Percentiles rank a stretch among this genome's conserved stretches.
Evolutionary conservation across 2,329 filamentous ascomycete species (phyloP).

Genomic region (Teratosphaeria destructans): DNA sequence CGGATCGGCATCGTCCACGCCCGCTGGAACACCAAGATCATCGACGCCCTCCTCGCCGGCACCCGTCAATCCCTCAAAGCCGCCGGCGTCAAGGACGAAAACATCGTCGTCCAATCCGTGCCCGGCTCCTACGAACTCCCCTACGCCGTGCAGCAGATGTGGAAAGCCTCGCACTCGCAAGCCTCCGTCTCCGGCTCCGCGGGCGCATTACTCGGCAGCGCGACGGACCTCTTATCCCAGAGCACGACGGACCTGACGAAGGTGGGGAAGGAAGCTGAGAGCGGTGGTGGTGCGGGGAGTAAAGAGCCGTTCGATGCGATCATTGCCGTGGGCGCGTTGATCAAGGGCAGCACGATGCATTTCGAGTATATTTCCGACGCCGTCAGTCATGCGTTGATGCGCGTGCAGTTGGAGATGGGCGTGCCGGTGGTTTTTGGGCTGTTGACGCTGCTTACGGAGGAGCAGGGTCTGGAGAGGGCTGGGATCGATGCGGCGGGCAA

Average conservation of each 20-base stretch:
- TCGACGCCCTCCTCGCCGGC: conserved; percentile 72
- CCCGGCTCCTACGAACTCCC: conserved; percentile 93
- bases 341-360: conserved; percentile 99
- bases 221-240: conserved; percentile 65
- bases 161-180: conserved; percentile 49
- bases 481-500: conserved; percentile 44
- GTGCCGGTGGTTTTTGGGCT: conserved; percentile 88
- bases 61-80: conserved; percentile 66
- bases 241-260: conserved; percentile 56
- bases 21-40: conserved; percentile 85
- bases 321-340: conserved; percentile 88
- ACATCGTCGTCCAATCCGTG: conserved; percentile 82
- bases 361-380: conserved; percentile 97
- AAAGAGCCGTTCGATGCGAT: conserved; percentile 75
- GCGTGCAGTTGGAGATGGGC: conserved; percentile 78
- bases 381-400: conserved; percentile 86
- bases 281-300: conserved; percentile 14
- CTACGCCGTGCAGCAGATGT: conserved; percentile 72
- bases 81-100: conserved; percentile 73
- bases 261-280: conserved; percentile 3
- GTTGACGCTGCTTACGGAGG: conserved; percentile 77
- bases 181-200: conserved; percentile 37
- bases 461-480: conserved; percentile 76
- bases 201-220: conserved; percentile 51
- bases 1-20: conserved; percentile 94